Evolutionary conservation across 1,139 yeast species (phyloP), one percentile per base, ranked within the genome.

Genomic region (Nakaseomyces bracarensis): DNA sequence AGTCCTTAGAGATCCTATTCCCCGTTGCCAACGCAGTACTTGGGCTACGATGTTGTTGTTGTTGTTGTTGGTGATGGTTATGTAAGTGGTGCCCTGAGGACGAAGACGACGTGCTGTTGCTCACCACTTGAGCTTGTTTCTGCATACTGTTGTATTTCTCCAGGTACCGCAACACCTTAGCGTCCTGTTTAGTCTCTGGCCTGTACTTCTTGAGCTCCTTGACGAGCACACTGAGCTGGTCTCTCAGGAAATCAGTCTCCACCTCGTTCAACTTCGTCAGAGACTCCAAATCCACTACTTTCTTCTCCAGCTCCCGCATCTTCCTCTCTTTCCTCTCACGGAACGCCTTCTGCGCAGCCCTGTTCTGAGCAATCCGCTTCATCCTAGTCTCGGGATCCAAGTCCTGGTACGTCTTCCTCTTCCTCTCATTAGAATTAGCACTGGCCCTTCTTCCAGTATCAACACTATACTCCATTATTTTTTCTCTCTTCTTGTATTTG

Each of bases 291-390:
- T 67, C 64, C 45, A 71, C 66, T 21, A 91, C 95, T 54, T 84
- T 79, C 44, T 79, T 82, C 60, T 89, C 96, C 48, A 91, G 71
- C 51, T 89, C 96, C 58, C 79, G 75, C 81, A 91, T 76, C 57
- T 84, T 86, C 45, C 72, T 72, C 62, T 91, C 97, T 62, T 89
- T 89, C 48, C 98, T 76, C 63, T 91, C 98, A 46, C 98, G 71
- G 64, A 89, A 91, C 6, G 97, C 97, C 45, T 97, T 72, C 65
- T 91, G 98, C 14, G 98, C 98, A 4, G 97, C 97, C 57, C 98
- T 74, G 64, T 91, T 91, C 65, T 91, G 98, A 1, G 96, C 96
- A 15, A 95, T 85, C 54, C 97, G 72, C 69, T 86, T 89, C 54
- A 79, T 75, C 49, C 69, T 74, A 2, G 96, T 95, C 58, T 84